These are phyloP conservation scores for Plasmodium billcollinsi DNA, from an alignment of 169 alveolate genomes.

Conservation along the genomic window DNA sequence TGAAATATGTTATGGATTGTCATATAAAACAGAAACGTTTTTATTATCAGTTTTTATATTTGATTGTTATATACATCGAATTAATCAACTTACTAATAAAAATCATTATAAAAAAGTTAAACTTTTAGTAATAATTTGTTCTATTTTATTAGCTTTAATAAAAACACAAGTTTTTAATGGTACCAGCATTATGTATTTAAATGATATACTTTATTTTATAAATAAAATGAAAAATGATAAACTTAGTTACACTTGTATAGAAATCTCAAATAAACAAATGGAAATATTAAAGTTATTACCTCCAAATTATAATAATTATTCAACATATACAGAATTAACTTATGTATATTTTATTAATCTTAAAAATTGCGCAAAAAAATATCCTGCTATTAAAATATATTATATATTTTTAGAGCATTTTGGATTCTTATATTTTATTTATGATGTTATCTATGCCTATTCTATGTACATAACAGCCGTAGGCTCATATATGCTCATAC, in stretches of 20 bases:
- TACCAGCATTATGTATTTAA: conserved; percentile 53
- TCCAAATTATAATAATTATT: conserved; percentile 58
- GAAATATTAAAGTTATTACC: conserved; percentile 60
- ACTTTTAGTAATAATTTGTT: conserved; percentile 50
- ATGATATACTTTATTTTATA: conserved; percentile 47
- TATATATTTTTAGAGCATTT: conserved; percentile 59
- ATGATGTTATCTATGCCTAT: conserved; percentile 63
- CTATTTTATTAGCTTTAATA: conserved; percentile 48
- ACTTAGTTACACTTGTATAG: conserved; percentile 63
- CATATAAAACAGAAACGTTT: conserved; percentile 69
- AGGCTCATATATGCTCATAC: conserved; percentile 59
- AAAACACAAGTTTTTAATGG: conserved; percentile 69
- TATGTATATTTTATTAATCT: conserved; percentile 69
- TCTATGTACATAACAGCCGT: conserved; percentile 70
- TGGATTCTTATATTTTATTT: conserved; percentile 54
- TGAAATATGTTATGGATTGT: conserved; percentile 57
- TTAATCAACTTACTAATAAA: conserved; percentile 45
- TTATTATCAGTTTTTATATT: conserved; percentile 51
- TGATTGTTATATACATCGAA: conserved; percentile 59
- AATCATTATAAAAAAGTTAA: conserved; percentile 67
- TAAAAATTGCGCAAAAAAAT: conserved; percentile 56
- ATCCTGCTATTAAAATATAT: conserved; percentile 68
- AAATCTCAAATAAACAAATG: conserved; percentile 69
- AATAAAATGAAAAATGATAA: conserved; percentile 37
- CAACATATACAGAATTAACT: conserved; percentile 62